Conservation (phyloP, 352 stramenopile genomes). For the Globisporangium ultimum region DNA sequence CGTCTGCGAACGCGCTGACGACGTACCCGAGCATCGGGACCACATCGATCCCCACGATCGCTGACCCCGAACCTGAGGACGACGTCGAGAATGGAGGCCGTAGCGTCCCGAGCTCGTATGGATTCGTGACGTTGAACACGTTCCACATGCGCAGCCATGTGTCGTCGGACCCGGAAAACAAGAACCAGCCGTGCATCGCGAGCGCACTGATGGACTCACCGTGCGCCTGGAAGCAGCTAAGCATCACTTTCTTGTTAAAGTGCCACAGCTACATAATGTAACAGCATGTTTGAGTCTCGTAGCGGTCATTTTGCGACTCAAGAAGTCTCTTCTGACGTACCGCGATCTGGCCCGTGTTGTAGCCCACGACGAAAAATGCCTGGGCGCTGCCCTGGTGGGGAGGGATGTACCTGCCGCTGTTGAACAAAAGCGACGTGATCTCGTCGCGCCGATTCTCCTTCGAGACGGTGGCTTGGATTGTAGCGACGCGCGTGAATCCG, state of each 20-base stretch:
- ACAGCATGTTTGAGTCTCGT: neutral
- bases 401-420: constrained; percentile 36
- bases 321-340: constrained; percentile 14
- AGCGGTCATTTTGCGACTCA: neutral
- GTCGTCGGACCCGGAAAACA: constrained; percentile 80
- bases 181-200: constrained; percentile 58
- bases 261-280: constrained; percentile 42
- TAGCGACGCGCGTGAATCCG: constrained; percentile 16
- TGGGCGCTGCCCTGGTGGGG: constrained; percentile 18
- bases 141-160: constrained; percentile 67
- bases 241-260: constrained; percentile 36
- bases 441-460: constrained; percentile 36
- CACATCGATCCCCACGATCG: constrained; percentile 55
- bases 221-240: constrained; percentile 54
- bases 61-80: constrained; percentile 32
- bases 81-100: constrained; percentile 26
- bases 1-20: constrained; percentile 46
- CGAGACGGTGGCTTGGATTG: constrained; percentile 9
- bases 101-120: constrained; percentile 59
- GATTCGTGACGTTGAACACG: constrained; percentile 29
- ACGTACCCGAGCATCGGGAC: constrained; percentile 32
- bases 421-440: constrained; percentile 52
- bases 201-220: constrained; percentile 47
- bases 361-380: constrained; percentile 59
- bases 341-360: constrained; percentile 42